phyloP scores from a whole-genome alignment of 192 early-diverging fungal genomes.

The Tieghemiomyces parasiticus region DNA sequence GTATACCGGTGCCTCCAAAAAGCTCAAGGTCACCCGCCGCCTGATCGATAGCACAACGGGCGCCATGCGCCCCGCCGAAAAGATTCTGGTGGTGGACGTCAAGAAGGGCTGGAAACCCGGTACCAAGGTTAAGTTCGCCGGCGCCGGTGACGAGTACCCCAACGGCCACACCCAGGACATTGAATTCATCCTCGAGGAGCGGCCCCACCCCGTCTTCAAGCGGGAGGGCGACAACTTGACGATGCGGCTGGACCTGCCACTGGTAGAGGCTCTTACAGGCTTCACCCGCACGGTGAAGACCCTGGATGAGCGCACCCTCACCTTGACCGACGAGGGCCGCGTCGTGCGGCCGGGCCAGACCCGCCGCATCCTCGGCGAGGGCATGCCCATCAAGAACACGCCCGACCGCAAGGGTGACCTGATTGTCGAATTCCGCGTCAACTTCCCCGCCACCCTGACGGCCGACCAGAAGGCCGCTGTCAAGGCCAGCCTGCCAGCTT shows the following conservation, averaged over 20 bases:
- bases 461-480: constrained; percentile 55
- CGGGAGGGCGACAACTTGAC: constrained; percentile 78
- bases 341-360: constrained; percentile 61
- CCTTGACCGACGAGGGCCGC: constrained; percentile 37
- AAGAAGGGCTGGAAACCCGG: constrained; percentile 97
- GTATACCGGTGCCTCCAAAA: constrained; percentile 77
- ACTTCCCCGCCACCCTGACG: constrained; percentile 58
- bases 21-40: constrained; percentile 81
- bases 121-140: constrained; percentile 84
- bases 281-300: constrained; percentile 59
- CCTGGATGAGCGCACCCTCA: constrained; percentile 57
- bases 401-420: constrained; percentile 78
- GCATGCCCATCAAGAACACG: constrained; percentile 88
- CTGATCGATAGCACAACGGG: constrained; percentile 26
- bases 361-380: constrained; percentile 59
- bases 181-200: constrained; percentile 88
- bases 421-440: constrained; percentile 59
- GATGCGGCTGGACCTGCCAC: constrained; percentile 40
- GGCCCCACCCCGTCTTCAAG: constrained; percentile 73
- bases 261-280: constrained; percentile 69
- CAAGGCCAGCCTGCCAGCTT: constrained; percentile 20
- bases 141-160: constrained; percentile 76
- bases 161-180: constrained; percentile 74
- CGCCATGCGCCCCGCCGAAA: constrained; percentile 36
- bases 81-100: constrained; percentile 70